These are phyloP conservation scores for Evernia prunastri DNA, from an alignment of 495 filamentous ascomycete species.

Conservation along the genomic window DNA sequence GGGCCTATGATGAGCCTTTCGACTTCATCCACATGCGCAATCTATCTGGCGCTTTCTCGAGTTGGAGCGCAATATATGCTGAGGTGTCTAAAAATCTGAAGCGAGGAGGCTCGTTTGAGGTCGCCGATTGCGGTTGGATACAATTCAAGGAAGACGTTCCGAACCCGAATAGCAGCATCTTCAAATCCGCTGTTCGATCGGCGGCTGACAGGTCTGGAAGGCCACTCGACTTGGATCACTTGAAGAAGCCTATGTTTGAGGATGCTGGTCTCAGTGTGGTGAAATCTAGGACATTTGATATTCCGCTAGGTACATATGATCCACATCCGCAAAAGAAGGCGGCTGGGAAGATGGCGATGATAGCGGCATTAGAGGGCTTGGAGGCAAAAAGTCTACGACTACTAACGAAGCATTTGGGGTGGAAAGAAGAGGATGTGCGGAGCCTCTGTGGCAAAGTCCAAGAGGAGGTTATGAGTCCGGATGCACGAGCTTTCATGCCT, in stretches of 20 bases:
- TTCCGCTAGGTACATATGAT: conserved; percentile 56
- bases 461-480: conserved; percentile 44
- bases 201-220: conserved; percentile 32
- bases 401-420: conserved; percentile 53
- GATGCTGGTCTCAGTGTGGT: conserved; percentile 59
- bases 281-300: conserved; percentile 44
- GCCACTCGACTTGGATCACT: conserved; percentile 48
- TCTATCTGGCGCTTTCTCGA: conserved; percentile 55
- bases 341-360: conserved; percentile 60
- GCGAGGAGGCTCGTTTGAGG: conserved; percentile 60
- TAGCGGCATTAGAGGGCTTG: conserved; percentile 56
- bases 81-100: conserved; percentile 54
- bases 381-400: conserved; percentile 56
- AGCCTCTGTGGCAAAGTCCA: conserved; percentile 49
- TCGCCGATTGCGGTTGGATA: conserved; percentile 38
- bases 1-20: conserved; percentile 52
- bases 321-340: conserved; percentile 47
- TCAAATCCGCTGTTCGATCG: conserved; percentile 34
- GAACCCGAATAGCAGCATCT: conserved; percentile 37
- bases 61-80: conserved; percentile 53
- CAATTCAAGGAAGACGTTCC: conserved; percentile 30
- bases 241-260: conserved; percentile 44
- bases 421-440: conserved; percentile 48
- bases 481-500: conserved; percentile 38
- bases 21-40: conserved; percentile 62